Conservation (phyloP, 129 eudicot species). For the Chrysanthemum makinoi region DNA sequence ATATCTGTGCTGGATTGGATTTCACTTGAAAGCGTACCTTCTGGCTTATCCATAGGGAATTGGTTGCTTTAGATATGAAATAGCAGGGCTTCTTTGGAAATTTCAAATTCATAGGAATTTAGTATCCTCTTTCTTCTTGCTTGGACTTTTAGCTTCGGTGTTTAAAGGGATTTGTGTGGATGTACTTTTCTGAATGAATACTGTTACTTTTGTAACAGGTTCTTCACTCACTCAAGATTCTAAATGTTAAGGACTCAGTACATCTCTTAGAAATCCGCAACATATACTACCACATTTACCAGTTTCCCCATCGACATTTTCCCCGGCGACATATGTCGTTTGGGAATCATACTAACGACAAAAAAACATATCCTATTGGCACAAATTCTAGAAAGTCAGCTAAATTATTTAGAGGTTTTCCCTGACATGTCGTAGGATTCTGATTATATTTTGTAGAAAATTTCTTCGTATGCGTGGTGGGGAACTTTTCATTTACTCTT, state of each 20-base stretch:
- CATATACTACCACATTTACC: too few species aligned
- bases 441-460: too few species aligned
- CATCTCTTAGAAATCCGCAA: neutral
- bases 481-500: too few species aligned
- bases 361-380: too few species aligned
- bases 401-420: too few species aligned
- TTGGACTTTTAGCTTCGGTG: neutral
- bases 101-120: neutral
- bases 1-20: conserved; percentile 28
- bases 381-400: too few species aligned
- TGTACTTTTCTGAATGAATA: too few species aligned
- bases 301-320: too few species aligned
- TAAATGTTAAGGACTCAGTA: neutral
- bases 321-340: too few species aligned
- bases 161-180: neutral
- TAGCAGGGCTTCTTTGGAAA: neutral
- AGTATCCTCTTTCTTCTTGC: neutral
- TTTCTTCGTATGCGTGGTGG: too few species aligned
- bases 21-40: conserved; percentile 6
- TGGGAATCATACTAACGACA: too few species aligned
- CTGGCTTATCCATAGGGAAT: neutral
- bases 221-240: neutral
- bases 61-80: conserved; percentile 28
- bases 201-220: neutral
- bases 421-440: too few species aligned